phyloP scores from a whole-genome alignment of 306 rosid genomes.

The Pyrus pyrifolia region DNA sequence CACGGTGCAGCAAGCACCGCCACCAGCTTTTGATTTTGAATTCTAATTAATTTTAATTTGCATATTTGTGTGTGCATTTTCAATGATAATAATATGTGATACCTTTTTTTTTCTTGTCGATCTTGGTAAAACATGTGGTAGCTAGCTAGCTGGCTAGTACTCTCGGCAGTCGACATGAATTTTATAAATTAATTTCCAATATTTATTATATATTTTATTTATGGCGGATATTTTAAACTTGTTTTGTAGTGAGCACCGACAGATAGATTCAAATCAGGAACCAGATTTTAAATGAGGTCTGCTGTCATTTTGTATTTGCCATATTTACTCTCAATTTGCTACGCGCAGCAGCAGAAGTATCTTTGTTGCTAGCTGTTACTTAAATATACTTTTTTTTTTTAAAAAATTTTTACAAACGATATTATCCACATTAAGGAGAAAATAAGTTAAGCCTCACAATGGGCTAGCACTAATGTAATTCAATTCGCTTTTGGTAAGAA shows the following conservation, averaged over 20 bases:
- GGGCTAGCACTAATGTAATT: too few species aligned
- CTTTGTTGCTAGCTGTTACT: background rate
- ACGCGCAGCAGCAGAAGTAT: background rate
- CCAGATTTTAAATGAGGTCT: constrained; percentile 11
- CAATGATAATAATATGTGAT: constrained; percentile 4
- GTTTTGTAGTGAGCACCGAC: constrained; percentile 53
- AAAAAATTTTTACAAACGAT: too few species aligned
- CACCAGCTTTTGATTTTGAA: constrained; percentile 58
- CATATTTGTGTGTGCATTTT: constrained; percentile 18
- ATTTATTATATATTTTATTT: background rate
- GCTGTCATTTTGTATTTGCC: constrained; percentile 2
- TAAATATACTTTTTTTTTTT: background rate
- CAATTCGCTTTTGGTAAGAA: too few species aligned
- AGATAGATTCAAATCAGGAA: constrained; percentile 18
- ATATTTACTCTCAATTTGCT: background rate
- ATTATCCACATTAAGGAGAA: too few species aligned
- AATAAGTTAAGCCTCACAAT: too few species aligned
- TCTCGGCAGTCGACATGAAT: constrained; percentile 14
- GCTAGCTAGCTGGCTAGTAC: background rate
- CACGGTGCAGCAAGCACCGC: constrained; percentile 18
- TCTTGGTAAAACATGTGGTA: constrained; percentile 16
- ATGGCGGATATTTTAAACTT: constrained; percentile 12
- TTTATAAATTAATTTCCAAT: background rate
- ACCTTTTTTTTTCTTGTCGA: background rate
- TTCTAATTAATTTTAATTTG: constrained; percentile 34